Evolutionary conservation across 352 stramenopile genomes (phyloP).

Genomic region (Phytophthora citricola): DNA sequence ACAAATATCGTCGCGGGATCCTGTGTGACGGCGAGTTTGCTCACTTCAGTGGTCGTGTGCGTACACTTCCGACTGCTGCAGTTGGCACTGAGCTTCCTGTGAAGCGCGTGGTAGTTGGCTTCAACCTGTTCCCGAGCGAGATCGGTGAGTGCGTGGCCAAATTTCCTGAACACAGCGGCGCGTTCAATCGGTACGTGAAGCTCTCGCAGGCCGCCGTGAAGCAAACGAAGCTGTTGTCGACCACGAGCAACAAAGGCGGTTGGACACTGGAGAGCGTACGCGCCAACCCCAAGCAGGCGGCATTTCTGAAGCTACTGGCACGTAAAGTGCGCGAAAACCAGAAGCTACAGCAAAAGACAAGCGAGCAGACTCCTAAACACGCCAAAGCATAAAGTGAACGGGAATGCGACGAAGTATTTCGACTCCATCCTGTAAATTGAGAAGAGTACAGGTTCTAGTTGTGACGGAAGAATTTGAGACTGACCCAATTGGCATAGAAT

Average conservation of each 20-base stretch:
- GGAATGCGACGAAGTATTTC: not conserved
- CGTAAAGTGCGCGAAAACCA: constrained; percentile 65
- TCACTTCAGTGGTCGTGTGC: constrained; percentile 73
- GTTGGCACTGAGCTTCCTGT: constrained; percentile 16
- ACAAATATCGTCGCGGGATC: constrained; percentile 66
- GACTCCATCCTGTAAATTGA: not conserved
- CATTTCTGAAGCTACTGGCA: constrained; percentile 67
- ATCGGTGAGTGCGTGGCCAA: constrained; percentile 66
- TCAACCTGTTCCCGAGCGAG: constrained; percentile 76
- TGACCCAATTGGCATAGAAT: constrained; percentile 86
- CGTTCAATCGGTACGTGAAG: constrained; percentile 82
- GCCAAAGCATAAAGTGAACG: not conserved
- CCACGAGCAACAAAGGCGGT: constrained; percentile 16
- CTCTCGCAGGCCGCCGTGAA: constrained; percentile 67
- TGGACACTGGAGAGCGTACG: constrained; percentile 67
- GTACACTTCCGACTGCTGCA: constrained; percentile 23
- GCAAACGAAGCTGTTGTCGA: constrained; percentile 42
- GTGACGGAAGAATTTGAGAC: constrained; percentile 89
- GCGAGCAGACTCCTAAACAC: not conserved
- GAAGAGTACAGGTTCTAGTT: constrained; percentile 47
- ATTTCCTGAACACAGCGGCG: constrained; percentile 71
- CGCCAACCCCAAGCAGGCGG: constrained; percentile 67
- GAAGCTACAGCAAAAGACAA: constrained; percentile 1
- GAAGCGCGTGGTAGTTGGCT: constrained; percentile 78
- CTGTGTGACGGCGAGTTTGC: constrained; percentile 75